Conservation (phyloP, 2,329 filamentous ascomycete species). For the Dichotomopilus funicola region DNA sequence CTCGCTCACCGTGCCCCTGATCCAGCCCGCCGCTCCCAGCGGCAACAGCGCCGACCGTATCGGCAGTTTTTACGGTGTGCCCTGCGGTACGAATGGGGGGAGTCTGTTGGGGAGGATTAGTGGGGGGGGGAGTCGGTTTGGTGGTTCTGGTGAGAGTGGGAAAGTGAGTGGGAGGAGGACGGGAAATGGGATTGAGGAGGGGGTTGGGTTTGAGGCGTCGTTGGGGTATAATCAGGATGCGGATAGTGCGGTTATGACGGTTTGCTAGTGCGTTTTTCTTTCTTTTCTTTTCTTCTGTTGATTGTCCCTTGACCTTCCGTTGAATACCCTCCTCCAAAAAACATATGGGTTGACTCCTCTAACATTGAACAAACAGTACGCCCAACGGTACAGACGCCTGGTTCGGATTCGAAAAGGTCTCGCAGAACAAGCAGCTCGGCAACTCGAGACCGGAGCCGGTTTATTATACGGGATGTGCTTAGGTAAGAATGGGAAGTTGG, state of each 20-base stretch:
- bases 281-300: not conserved
- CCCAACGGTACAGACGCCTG: slow-evolving; percentile 19
- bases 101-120: no score
- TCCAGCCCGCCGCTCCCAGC: no score
- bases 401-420: slow-evolving; percentile 27
- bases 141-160: no score
- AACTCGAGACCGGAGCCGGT: slow-evolving; percentile 11
- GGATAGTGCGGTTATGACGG: slow-evolving; percentile 21
- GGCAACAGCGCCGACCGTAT: not conserved
- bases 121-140: no score
- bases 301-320: not conserved
- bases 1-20: not conserved
- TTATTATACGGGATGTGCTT: slow-evolving; percentile 6
- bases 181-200: not conserved
- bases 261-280: slow-evolving; percentile 8
- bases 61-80: slow-evolving; percentile 11
- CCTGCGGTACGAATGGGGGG: not conserved
- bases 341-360: not conserved
- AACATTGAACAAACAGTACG: not conserved
- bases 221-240: slow-evolving; percentile 19
- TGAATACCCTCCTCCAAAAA: no score
- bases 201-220: slow-evolving; percentile 10
- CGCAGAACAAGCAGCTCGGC: slow-evolving; percentile 11
- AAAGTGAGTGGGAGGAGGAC: no score
- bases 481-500: no score